Percentiles rank a stretch among this genome's conserved stretches.
These are phyloP conservation scores for Lactarius pseudohatsudake DNA, from an alignment of 768 basidiomycete genomes.

Conservation along the genomic window DNA sequence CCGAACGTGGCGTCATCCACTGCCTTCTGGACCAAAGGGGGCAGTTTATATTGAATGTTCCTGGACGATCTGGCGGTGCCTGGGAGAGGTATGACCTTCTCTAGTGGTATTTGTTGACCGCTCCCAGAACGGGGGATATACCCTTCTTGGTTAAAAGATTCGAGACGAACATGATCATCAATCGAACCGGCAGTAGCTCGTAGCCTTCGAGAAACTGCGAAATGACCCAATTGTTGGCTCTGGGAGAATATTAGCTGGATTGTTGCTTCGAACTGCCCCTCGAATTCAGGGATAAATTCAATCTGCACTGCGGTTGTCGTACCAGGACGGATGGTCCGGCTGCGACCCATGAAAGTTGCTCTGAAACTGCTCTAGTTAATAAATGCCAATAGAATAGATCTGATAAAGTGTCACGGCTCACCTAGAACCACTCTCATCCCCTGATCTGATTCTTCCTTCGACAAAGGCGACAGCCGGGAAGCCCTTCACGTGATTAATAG, in stretches of 20 bases:
- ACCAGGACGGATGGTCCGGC: slow-evolving; percentile 13
- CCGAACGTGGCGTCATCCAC: neutral
- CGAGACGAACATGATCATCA: slow-evolving; percentile 15
- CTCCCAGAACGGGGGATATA: neutral
- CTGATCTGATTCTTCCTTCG: slow-evolving; percentile 4
- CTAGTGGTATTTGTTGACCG: slow-evolving; percentile 9
- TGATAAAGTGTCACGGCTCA: neutral
- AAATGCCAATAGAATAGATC: neutral
- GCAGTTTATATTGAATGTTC: slow-evolving; percentile 8
- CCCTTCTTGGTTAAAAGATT: neutral
- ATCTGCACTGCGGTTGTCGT: slow-evolving; percentile 3
- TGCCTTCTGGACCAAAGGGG: neutral
- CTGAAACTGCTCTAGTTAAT: slow-evolving; percentile 8
- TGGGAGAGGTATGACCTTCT: neutral
- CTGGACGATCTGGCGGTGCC: neutral
- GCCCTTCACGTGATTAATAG: slow-evolving; percentile 17
- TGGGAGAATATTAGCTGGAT: slow-evolving; percentile 16
- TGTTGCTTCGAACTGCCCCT: slow-evolving; percentile 16
- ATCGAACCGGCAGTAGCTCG: slow-evolving; percentile 11
- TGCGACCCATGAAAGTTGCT: slow-evolving; percentile 8
- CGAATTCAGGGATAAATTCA: slow-evolving; percentile 13
- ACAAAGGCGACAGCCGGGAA: slow-evolving; percentile 23
- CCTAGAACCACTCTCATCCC: slow-evolving; percentile 12
- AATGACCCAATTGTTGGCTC: neutral
- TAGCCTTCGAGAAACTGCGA: slow-evolving; percentile 2